These are phyloP conservation scores for Eudorina sp. DNA, from an alignment of 139 green algal species.

Conservation along the genomic window DNA sequence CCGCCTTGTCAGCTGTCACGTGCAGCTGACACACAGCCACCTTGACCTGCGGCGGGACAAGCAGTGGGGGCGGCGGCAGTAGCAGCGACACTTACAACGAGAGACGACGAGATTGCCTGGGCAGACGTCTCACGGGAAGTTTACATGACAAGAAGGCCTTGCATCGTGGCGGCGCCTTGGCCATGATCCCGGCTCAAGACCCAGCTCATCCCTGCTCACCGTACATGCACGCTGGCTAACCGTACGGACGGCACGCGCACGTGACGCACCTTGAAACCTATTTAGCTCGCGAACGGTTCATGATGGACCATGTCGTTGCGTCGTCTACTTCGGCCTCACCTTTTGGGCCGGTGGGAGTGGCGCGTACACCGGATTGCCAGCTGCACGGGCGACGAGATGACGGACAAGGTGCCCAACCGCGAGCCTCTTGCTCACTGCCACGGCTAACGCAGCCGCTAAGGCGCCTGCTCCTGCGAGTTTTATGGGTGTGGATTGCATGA, in stretches of 20 bases:
- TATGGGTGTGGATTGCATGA: neutral
- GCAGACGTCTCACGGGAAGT: too few species aligned
- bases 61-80: neutral
- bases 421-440: neutral
- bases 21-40: constrained; percentile 94
- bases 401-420: constrained; percentile 4
- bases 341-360: constrained; percentile 36
- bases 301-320: too few species aligned
- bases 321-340: too few species aligned
- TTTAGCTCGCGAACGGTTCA: too few species aligned
- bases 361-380: neutral
- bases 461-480: constrained; percentile 14
- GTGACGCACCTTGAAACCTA: too few species aligned
- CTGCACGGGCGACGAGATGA: neutral
- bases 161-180: too few species aligned
- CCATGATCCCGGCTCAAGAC: too few species aligned
- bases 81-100: neutral
- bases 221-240: too few species aligned
- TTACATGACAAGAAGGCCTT: too few species aligned
- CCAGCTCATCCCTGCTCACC: too few species aligned
- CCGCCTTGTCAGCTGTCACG: constrained; percentile 83
- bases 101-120: too few species aligned
- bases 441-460: neutral
- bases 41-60: constrained; percentile 79
- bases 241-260: too few species aligned